Evolutionary conservation across 768 basidiomycete species (phyloP).

Genomic region (Boletellus emodensis): DNA sequence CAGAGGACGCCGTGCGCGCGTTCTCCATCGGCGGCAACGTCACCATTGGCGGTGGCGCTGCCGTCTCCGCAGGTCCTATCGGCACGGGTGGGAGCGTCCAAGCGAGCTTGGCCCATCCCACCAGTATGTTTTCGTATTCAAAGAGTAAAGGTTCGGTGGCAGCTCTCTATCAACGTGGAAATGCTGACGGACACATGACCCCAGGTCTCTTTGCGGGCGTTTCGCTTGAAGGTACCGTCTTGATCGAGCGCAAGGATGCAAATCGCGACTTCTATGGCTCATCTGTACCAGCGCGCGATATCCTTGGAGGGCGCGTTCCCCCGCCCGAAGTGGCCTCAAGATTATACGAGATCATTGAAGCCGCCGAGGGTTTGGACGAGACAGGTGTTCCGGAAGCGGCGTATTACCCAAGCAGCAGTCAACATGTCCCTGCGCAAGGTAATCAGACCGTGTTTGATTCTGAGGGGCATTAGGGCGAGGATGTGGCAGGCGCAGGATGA

Average conservation of each 20-base stretch:
- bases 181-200: neutral
- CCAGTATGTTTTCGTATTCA: conserved; percentile 97
- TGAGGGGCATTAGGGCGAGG: conserved; percentile 37
- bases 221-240: conserved; percentile 88
- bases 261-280: conserved; percentile 97
- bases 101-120: conserved; percentile 83
- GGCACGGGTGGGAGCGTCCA: conserved; percentile 92
- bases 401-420: conserved; percentile 72
- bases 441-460: conserved; percentile 73
- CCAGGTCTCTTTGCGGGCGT: conserved; percentile 91
- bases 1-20: conserved; percentile 91
- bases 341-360: conserved; percentile 95
- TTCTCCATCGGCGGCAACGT: conserved; percentile 96
- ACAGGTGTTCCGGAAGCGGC: conserved; percentile 69
- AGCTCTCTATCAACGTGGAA: neutral
- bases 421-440: conserved; percentile 47
- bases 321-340: conserved; percentile 94
- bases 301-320: conserved; percentile 89
- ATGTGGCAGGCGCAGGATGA: too few relatives aligned
- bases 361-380: conserved; percentile 91
- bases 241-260: conserved; percentile 94
- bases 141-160: conserved; percentile 78
- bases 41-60: conserved; percentile 88
- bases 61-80: conserved; percentile 85
- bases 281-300: conserved; percentile 80